Conservation (phyloP, 257 asterid genomes). For the Solanum pinnatisectum region DNA sequence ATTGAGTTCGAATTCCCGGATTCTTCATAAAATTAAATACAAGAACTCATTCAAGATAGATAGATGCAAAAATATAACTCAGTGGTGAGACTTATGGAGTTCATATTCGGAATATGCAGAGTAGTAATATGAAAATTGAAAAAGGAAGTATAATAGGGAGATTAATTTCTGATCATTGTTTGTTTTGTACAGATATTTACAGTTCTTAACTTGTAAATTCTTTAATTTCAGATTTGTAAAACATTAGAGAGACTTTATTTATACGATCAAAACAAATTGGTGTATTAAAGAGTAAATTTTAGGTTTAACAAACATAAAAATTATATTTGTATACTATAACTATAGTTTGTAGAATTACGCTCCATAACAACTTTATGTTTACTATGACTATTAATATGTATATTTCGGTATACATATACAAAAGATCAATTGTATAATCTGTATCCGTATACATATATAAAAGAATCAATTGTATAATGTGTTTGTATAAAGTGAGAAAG, state of each 20-base stretch:
- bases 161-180: slow-evolving; percentile 48
- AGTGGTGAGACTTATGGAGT: slow-evolving; percentile 38
- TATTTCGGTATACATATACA: no score
- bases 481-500: no score
- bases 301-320: no score
- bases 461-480: no score
- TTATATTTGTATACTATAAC: no score
- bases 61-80: slow-evolving; percentile 32
- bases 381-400: no score
- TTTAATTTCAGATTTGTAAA: background rate
- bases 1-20: slow-evolving; percentile 31
- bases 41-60: slow-evolving; percentile 23
- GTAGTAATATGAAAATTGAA: slow-evolving; percentile 37
- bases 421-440: no score
- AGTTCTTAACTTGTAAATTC: background rate
- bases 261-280: background rate
- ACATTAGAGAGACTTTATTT: background rate
- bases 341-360: no score
- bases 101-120: slow-evolving; percentile 67
- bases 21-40: slow-evolving; percentile 28
- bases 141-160: slow-evolving; percentile 53
- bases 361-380: no score
- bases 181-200: slow-evolving; percentile 26
- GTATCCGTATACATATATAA: no score
- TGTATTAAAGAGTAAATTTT: no score